Percentiles rank a stretch among this genome's conserved stretches.
phyloP scores from a whole-genome alignment of 768 basidiomycete genomes.

The Mycena belliarum region DNA sequence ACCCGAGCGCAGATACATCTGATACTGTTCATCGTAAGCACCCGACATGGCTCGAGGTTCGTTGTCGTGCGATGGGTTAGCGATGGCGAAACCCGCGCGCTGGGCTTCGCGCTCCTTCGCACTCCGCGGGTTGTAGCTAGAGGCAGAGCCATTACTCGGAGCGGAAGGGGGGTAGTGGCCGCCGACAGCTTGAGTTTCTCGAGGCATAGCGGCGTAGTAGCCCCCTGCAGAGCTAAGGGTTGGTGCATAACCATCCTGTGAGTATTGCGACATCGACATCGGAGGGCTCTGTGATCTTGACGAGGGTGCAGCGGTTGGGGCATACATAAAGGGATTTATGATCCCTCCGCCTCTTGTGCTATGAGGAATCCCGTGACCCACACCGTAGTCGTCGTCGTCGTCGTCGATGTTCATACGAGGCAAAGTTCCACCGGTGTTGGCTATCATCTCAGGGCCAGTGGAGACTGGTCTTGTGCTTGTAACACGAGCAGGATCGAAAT shows the following conservation, averaged over 20 bases:
- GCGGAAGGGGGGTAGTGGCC: conserved; percentile 18
- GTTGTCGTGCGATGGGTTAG: conserved; percentile 11
- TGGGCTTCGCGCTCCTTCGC: conserved; percentile 21
- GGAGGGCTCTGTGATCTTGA: conserved; percentile 21
- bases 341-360: conserved; percentile 14
- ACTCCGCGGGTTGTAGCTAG: conserved; percentile 19
- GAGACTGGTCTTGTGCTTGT: conserved; percentile 4
- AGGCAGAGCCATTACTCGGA: conserved; percentile 17
- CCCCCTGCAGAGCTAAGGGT: conserved; percentile 21
- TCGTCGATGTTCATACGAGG: conserved; percentile 17
- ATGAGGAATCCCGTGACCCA: conserved; percentile 16
- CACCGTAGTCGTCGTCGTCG: conserved; percentile 13
- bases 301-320: conserved; percentile 10
- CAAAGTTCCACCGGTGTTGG: conserved; percentile 17
- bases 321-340: conserved; percentile 19
- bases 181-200: conserved; percentile 18
- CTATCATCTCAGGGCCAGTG: conserved; percentile 14
- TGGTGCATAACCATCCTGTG: conserved; percentile 14
- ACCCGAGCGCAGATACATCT: conserved; percentile 15
- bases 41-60: conserved; percentile 13
- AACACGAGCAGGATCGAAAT: conserved; percentile 23
- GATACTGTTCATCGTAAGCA: conserved; percentile 11
- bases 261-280: conserved; percentile 21
- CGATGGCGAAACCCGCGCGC: conserved; percentile 11
- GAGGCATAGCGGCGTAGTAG: conserved; percentile 19